These are phyloP conservation scores for Pythium diclinum DNA, from an alignment of 352 stramenopile genomes.

Conservation along the genomic window DNA sequence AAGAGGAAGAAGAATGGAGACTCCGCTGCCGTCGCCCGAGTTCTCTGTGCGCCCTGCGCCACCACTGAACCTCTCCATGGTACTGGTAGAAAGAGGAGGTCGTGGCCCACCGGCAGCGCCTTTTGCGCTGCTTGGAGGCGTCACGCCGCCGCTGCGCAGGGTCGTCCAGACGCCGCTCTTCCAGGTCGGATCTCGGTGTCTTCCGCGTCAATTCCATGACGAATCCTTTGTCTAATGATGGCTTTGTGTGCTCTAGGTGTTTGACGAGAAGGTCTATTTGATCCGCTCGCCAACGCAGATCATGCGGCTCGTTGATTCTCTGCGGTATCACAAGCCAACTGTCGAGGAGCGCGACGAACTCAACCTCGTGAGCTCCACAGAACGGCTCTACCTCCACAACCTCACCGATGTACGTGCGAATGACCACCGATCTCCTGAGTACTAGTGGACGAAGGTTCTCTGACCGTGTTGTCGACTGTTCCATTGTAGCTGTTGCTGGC, in stretches of 20 bases:
- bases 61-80: conserved; percentile 16
- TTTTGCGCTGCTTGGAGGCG: conserved; percentile 18
- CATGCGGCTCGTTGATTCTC: conserved; percentile 76
- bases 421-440: neutral
- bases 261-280: conserved; percentile 62
- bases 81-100: neutral
- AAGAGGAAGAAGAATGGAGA: conserved; percentile 2
- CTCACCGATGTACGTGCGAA: conserved; percentile 64
- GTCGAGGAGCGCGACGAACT: conserved; percentile 56
- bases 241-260: conserved; percentile 39
- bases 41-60: conserved; percentile 8
- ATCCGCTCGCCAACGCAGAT: conserved; percentile 75
- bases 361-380: conserved; percentile 69
- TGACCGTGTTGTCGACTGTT: neutral
- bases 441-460: neutral
- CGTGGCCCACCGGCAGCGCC: neutral
- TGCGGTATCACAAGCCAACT: conserved; percentile 87
- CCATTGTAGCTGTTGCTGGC: conserved; percentile 59
- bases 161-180: conserved; percentile 71
- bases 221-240: neutral
- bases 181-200: conserved; percentile 33
- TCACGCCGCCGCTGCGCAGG: conserved; percentile 47
- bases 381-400: conserved; percentile 70
- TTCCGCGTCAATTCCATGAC: neutral
- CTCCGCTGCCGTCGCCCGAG: conserved; percentile 10